Evolutionary conservation across 129 eudicot species (phyloP).

Genomic region (Flaveria ramosissima): DNA sequence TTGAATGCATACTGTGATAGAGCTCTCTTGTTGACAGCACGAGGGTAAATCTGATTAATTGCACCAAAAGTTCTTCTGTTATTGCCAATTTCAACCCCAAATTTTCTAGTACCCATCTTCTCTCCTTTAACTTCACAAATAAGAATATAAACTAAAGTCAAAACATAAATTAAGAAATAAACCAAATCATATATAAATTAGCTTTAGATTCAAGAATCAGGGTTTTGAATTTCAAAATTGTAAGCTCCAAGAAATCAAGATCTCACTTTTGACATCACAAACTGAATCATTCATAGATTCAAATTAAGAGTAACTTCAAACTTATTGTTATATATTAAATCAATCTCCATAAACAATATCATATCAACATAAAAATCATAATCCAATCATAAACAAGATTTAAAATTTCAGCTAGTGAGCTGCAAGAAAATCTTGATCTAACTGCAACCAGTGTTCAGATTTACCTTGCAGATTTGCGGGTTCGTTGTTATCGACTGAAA

Average conservation of each 20-base stretch:
- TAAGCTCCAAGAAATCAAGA: conserved; percentile 18
- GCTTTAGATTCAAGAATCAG: not conserved
- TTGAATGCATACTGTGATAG: conserved; percentile 42
- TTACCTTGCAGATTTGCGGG: conserved; percentile 42
- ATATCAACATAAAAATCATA: not conserved
- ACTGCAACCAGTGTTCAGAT: not conserved
- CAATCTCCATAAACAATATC: not conserved
- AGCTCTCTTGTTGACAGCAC: conserved; percentile 67
- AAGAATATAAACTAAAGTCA: not conserved
- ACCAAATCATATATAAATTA: not conserved
- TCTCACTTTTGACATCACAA: conserved; percentile 18
- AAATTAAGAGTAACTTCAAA: conserved; percentile 22
- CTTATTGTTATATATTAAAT: not conserved
- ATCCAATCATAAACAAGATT: conserved; percentile 11
- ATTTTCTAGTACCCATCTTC: conserved; percentile 39
- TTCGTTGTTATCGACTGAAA: conserved; percentile 30
- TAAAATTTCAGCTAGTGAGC: conserved; percentile 3
- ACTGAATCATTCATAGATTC: not conserved
- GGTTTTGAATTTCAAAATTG: conserved; percentile 18
- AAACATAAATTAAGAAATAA: not conserved
- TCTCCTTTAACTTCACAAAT: conserved; percentile 36
- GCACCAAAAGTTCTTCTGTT: conserved; percentile 62
- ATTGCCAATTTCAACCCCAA: conserved; percentile 56
- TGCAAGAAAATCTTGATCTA: conserved; percentile 16
- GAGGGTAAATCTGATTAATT: conserved; percentile 56